These are phyloP conservation scores for Globisporangium nagaii DNA, from an alignment of 352 stramenopile species.

Conservation along the genomic window DNA sequence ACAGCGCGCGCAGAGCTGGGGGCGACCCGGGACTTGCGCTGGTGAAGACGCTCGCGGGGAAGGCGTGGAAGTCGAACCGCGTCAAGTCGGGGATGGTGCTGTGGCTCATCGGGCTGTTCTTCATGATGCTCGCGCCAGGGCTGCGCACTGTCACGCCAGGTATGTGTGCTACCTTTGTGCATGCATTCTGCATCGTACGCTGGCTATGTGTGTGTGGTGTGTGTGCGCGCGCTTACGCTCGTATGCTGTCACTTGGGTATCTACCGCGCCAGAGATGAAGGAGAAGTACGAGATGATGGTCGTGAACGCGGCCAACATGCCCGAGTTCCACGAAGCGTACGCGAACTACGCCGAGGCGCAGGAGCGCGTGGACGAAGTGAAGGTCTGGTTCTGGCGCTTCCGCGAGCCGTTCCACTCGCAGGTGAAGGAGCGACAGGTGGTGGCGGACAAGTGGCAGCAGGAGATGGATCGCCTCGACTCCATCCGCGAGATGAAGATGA, in stretches of 20 bases:
- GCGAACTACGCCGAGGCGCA: constrained; percentile 46
- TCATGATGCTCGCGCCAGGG: constrained; percentile 72
- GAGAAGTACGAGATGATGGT: constrained; percentile 71
- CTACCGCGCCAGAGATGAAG: constrained; percentile 73
- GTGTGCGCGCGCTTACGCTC: too few species aligned
- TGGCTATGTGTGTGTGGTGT: too few species aligned
- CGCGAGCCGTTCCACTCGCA: constrained; percentile 63
- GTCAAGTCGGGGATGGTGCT: constrained; percentile 60
- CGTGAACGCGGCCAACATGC: constrained; percentile 68
- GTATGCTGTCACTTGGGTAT: too few species aligned
- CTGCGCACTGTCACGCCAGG: constrained; percentile 48
- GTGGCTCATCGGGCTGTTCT: constrained; percentile 77
- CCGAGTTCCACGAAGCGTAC: constrained; percentile 72
- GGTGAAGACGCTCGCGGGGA: constrained; percentile 41
- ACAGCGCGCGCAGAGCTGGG: background rate
- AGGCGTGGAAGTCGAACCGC: constrained; percentile 50
- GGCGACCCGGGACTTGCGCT: constrained; percentile 48
- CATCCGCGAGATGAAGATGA: constrained; percentile 66
- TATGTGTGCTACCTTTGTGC: background rate
- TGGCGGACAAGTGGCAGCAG: constrained; percentile 54
- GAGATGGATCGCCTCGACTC: constrained; percentile 52
- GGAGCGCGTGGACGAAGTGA: constrained; percentile 53
- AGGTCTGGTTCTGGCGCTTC: constrained; percentile 86
- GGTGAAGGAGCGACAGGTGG: constrained; percentile 46
- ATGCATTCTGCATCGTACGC: too few species aligned